Evolutionary conservation across 2,329 filamentous ascomycete species (phyloP).

Genomic region (Aspergillaceae sp.): DNA sequence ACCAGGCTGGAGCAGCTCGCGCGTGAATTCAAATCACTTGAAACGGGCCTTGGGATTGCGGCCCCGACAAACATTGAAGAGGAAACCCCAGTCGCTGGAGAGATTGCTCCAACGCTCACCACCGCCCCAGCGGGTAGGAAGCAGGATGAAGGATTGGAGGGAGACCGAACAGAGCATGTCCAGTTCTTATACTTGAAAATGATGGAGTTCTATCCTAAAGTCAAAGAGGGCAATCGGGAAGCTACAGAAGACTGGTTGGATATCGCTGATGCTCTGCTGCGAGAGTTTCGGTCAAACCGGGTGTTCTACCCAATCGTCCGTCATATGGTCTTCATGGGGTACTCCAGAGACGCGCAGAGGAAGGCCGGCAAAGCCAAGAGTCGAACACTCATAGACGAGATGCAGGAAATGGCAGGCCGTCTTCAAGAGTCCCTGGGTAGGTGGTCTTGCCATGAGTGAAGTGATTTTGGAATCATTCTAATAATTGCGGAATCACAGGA

Average conservation of each 20-base stretch:
- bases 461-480: constrained; percentile 3
- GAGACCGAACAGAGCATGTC: constrained; percentile 34
- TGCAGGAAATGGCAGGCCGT: constrained; percentile 37
- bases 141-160: constrained; percentile 20
- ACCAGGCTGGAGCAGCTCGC: constrained; percentile 34
- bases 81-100: constrained; percentile 8
- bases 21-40: constrained; percentile 27
- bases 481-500: constrained; percentile 11
- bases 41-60: constrained; percentile 6
- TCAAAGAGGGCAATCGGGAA: constrained; percentile 43
- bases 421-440: constrained; percentile 36
- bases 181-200: constrained; percentile 39
- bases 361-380: constrained; percentile 29
- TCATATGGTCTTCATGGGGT: constrained; percentile 41
- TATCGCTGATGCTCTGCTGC: constrained; percentile 49
- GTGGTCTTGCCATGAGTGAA: background rate
- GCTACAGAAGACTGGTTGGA: constrained; percentile 51
- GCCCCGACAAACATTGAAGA: constrained; percentile 11
- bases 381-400: constrained; percentile 32
- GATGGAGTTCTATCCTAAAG: constrained; percentile 39
- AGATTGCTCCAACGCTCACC: constrained; percentile 9
- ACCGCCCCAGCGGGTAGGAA: constrained; percentile 10
- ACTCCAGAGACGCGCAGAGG: constrained; percentile 34
- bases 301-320: constrained; percentile 51
- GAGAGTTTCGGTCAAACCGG: constrained; percentile 53